Evolutionary conservation across 495 filamentous ascomycete species (phyloP).

Genomic region (Aspergillus panamensis): DNA sequence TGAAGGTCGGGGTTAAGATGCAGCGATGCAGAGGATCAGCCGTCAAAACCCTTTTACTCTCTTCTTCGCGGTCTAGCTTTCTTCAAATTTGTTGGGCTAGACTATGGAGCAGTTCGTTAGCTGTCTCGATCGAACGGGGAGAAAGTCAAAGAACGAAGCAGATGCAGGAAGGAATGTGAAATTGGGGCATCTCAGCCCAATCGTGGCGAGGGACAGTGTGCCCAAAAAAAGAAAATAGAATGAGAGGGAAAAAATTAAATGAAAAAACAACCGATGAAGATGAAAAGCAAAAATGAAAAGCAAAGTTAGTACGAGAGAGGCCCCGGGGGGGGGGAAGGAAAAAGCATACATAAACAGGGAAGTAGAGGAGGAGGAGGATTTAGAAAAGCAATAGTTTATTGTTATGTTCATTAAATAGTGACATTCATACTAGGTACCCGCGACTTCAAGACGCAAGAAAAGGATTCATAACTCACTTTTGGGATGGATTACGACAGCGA

Average conservation of each 20-base stretch:
- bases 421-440: too few species aligned
- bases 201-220: constrained; percentile 1
- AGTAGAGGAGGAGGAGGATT: background rate
- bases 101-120: background rate
- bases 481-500: background rate
- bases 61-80: constrained; percentile 6
- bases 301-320: too few species aligned
- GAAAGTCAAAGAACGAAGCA: background rate
- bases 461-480: too few species aligned
- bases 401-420: background rate
- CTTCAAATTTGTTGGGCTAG: background rate
- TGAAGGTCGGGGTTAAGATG: background rate
- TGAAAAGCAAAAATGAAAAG: background rate
- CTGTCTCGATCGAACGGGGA: background rate
- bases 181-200: background rate
- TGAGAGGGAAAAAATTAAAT: constrained; percentile 12
- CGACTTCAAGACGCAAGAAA: too few species aligned
- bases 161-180: background rate
- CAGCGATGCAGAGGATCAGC: constrained; percentile 6
- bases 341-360: constrained; percentile 3
- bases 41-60: constrained; percentile 7
- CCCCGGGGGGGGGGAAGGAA: background rate
- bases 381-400: too few species aligned
- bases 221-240: constrained; percentile 14
- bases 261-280: background rate